Conservation (phyloP, 192 early-diverging fungal genomes). For the Paraglomus occultum region DNA sequence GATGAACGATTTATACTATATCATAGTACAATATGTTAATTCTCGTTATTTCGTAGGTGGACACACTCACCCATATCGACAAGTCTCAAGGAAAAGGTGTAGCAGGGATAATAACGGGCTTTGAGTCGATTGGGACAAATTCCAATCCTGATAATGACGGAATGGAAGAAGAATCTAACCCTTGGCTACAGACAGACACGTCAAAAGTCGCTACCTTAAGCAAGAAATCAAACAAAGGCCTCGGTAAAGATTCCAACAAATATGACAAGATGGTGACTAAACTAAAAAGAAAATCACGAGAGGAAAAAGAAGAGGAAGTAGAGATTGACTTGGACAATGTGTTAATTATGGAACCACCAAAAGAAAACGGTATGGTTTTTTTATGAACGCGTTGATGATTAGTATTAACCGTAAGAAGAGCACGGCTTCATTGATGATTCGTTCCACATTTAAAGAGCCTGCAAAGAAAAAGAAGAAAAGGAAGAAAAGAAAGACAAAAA, state of each 20-base stretch:
- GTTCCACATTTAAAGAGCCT: background rate
- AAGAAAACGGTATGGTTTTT: conserved; percentile 30
- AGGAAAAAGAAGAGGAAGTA: conserved; percentile 56
- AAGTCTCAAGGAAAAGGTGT: conserved; percentile 23
- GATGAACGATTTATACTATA: no score
- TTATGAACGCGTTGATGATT: background rate
- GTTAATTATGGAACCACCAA: conserved; percentile 51
- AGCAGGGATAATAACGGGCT: conserved; percentile 28
- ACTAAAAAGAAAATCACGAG: conserved; percentile 50
- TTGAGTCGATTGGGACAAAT: conserved; percentile 28
- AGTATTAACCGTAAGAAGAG: background rate
- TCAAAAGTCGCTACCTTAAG: conserved; percentile 49
- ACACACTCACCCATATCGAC: background rate
- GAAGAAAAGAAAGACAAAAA: conserved; percentile 8
- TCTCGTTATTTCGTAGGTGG: no score
- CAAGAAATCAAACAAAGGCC: conserved; percentile 53
- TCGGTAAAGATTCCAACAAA: conserved; percentile 54
- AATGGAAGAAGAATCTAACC: conserved; percentile 56
- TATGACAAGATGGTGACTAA: conserved; percentile 65
- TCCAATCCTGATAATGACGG: conserved; percentile 17
- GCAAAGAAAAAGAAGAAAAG: conserved; percentile 16
- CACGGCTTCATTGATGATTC: background rate
- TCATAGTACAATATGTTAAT: no score
- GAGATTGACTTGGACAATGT: conserved; percentile 69
- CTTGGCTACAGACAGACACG: conserved; percentile 70